phyloP scores from a whole-genome alignment of 345 rosid species.

The Camelina sativa region DNA sequence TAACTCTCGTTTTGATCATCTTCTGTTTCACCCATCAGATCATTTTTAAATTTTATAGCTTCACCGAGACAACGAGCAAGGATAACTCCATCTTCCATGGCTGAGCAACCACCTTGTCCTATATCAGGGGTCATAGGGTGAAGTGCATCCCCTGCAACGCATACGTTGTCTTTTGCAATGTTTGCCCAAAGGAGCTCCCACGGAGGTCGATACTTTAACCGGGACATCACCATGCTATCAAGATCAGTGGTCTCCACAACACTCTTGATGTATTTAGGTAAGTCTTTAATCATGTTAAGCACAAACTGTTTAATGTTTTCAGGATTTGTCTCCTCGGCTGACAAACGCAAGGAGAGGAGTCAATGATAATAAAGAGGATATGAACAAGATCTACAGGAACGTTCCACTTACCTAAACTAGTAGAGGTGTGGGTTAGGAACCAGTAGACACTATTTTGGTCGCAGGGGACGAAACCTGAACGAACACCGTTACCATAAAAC shows the following conservation, averaged over 20 bases:
- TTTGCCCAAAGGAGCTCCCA: constrained; percentile 65
- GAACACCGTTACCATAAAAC: constrained; percentile 55
- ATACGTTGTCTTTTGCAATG: constrained; percentile 60
- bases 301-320: constrained; percentile 52
- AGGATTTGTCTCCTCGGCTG: constrained; percentile 42
- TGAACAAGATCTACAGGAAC: neutral
- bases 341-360: constrained; percentile 26
- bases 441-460: constrained; percentile 52
- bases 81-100: constrained; percentile 69
- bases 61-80: constrained; percentile 68
- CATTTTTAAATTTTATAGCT: constrained; percentile 41
- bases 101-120: constrained; percentile 73
- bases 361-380: constrained; percentile 1
- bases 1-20: constrained; percentile 35
- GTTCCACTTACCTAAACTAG: constrained; percentile 31
- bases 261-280: constrained; percentile 44
- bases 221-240: constrained; percentile 44
- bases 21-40: constrained; percentile 17
- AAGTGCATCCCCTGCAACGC: constrained; percentile 74
- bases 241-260: constrained; percentile 51
- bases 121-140: constrained; percentile 80
- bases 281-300: constrained; percentile 46
- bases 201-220: constrained; percentile 52
- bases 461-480: constrained; percentile 59
- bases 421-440: constrained; percentile 52